Conservation (phyloP, 225 moss, liverwort and hornwort genomes). For the Pleurozium schreberi region DNA sequence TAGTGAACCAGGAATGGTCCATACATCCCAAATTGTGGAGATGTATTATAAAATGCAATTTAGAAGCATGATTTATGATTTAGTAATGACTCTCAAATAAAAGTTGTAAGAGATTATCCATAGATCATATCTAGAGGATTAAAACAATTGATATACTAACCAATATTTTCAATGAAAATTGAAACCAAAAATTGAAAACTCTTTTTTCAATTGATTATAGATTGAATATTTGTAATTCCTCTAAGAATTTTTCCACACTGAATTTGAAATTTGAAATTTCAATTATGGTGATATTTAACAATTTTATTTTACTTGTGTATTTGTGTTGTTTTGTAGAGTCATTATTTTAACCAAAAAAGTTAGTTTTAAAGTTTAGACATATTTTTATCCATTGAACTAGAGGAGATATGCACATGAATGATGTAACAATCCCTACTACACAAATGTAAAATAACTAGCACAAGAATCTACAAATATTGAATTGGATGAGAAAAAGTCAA, state of each 20-base stretch:
- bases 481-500: background rate
- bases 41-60: background rate
- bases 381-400: background rate
- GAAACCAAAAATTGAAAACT: background rate
- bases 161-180: background rate
- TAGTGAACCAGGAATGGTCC: background rate
- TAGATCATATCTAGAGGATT: background rate
- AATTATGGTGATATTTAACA: background rate
- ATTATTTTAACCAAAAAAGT: background rate
- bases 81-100: background rate
- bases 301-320: background rate
- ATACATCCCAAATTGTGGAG: background rate
- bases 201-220: background rate
- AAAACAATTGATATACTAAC: fast-evolving
- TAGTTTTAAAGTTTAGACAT: background rate
- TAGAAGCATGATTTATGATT: background rate
- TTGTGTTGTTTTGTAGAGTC: background rate
- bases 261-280: background rate
- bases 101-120: background rate
- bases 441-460: background rate
- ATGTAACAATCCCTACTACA: background rate
- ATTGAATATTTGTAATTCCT: background rate
- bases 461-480: background rate
- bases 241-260: background rate
- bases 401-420: background rate